Evolutionary conservation across 2,329 filamentous ascomycete genomes (phyloP).

Genomic region (Fusarium marasasianum): DNA sequence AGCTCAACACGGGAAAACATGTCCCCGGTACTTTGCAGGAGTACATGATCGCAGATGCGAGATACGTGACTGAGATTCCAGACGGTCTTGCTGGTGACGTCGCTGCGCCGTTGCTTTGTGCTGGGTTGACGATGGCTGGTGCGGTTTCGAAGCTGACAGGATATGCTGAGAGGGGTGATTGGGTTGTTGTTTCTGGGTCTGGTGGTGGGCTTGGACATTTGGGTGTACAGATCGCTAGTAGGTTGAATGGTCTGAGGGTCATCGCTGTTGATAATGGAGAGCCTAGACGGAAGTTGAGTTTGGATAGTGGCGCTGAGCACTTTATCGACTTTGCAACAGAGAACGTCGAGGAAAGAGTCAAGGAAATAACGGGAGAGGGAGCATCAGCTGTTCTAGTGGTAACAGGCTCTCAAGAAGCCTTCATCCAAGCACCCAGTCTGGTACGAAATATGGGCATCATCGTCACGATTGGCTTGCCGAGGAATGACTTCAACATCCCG

Average conservation of each 20-base stretch:
- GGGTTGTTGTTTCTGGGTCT: slow-evolving; percentile 46
- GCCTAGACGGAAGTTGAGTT: slow-evolving; percentile 31
- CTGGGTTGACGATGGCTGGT: slow-evolving; percentile 47
- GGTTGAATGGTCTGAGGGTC: slow-evolving; percentile 30
- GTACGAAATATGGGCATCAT: slow-evolving; percentile 42
- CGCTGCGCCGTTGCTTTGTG: slow-evolving; percentile 46
- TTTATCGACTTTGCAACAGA: slow-evolving; percentile 44
- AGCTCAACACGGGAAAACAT: slow-evolving; percentile 53
- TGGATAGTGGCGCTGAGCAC: slow-evolving; percentile 37
- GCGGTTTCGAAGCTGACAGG: slow-evolving; percentile 35
- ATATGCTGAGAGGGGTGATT: slow-evolving; percentile 27
- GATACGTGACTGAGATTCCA: slow-evolving; percentile 43
- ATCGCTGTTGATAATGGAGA: slow-evolving; percentile 45
- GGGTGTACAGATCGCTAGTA: slow-evolving; percentile 45
- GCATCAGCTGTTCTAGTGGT: slow-evolving; percentile 43
- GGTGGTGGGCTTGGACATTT: slow-evolving; percentile 48
- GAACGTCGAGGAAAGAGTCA: slow-evolving; percentile 34
- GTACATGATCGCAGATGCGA: slow-evolving; percentile 43
- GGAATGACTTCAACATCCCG: slow-evolving; percentile 42
- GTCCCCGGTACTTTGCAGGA: slow-evolving; percentile 47
- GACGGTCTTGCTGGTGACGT: slow-evolving; percentile 28
- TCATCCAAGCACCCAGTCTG: slow-evolving; percentile 33
- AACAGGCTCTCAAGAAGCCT: slow-evolving; percentile 40
- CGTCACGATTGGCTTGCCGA: slow-evolving; percentile 40
- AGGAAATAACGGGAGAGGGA: slow-evolving; percentile 40